These are phyloP conservation scores for Plasmodium sp. DNA, from an alignment of 169 alveolate genomes.

Conservation along the genomic window DNA sequence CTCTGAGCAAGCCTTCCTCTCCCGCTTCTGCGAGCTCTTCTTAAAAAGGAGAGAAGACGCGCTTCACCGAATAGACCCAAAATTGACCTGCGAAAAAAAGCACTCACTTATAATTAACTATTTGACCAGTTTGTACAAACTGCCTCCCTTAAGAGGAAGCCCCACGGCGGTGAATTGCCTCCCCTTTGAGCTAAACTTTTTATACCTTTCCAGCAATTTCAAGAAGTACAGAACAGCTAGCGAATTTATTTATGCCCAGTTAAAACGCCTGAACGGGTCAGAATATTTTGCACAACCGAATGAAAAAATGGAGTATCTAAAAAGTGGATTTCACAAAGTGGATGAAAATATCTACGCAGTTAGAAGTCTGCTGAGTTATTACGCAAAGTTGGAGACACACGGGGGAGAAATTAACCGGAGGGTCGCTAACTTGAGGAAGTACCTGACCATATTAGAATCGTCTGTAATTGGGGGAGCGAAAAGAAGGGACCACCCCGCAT, in stretches of 20 bases:
- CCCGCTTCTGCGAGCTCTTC: conserved; percentile 23
- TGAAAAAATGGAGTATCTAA: background rate
- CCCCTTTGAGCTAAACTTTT: conserved; percentile 36
- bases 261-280: conserved; percentile 4
- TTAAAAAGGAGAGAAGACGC: background rate
- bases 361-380: conserved; percentile 16
- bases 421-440: background rate
- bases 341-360: conserved; percentile 21
- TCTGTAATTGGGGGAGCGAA: background rate
- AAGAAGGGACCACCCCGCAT: background rate
- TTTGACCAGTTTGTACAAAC: conserved; percentile 3
- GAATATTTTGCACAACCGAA: background rate
- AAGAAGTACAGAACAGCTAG: background rate
- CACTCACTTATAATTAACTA: conserved; percentile 16
- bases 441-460: background rate
- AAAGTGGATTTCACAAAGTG: conserved; percentile 37
- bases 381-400: background rate
- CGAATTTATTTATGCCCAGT: conserved; percentile 29
- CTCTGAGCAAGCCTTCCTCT: background rate
- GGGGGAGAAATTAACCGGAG: background rate
- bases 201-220: conserved; percentile 20
- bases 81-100: background rate
- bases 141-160: background rate
- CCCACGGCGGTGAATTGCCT: background rate
- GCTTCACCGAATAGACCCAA: background rate